Base-by-base conservation (phyloP, 139 green algal genomes). In the Micractinium sp. region DNA sequence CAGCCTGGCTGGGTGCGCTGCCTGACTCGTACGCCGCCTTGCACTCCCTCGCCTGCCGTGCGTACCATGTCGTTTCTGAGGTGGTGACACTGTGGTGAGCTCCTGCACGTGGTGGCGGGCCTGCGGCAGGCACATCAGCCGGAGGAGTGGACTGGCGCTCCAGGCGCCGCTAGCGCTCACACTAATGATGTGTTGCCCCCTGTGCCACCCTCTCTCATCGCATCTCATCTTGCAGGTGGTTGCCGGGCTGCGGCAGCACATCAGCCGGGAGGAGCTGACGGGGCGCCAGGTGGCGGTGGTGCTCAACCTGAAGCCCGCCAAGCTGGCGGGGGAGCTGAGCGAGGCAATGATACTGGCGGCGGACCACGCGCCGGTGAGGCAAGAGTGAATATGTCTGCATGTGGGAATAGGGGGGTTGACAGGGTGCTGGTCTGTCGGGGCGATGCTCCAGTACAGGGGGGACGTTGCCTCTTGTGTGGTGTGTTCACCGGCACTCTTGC, bases 281-380 rank as follows among this genome's bases (percentile, higher is more conserved):
- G 85, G 71, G 31, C 69, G 85, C 9, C 85, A 82, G 31, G 71
- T 88, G 41, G 85, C 33, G 20, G 3, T 82, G 33, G 85, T 88
- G 85, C 85, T 88, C 31, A 88, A 88, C 47, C 85, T 88, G 20
- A 82, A 82, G 74, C 85, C 85, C 20, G 85, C 85, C 41, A 88
- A 88, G 85, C 47, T 88, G 31, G 85, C 71, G 31, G 85, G 85
- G 3, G 85, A 88, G 71, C 85, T 88, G n/a, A 81, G 63, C 13
- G 85, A 88, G 20, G 85, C 85, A 18, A 78, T 88, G 71, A 81
- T 78, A n/a, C 66, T 87, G 67, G 38, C 39, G 25, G 36, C 82
- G 23, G 80, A 85, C 33, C 80, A 85, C 61, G 15, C 78, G 41
- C 29, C 78, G 41, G 78, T 84, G 78, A 84, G 78, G 74, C n/a